These are phyloP conservation scores for Macrolepiota dolichaula DNA, from an alignment of 768 basidiomycete species.

Conservation along the genomic window DNA sequence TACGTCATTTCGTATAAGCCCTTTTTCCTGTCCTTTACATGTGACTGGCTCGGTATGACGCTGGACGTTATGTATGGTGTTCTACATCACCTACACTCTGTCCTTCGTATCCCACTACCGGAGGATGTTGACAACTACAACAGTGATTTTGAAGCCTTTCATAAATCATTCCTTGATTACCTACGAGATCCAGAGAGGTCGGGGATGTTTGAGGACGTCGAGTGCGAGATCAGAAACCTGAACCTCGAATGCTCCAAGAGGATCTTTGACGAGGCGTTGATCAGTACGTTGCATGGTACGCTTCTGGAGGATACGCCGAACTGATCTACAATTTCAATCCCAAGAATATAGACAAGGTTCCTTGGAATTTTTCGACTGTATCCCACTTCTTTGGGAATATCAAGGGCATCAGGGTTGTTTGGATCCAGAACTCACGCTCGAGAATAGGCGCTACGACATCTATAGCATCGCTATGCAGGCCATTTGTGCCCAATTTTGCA, in stretches of 20 bases:
- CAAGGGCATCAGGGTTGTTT: no score
- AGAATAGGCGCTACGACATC: no score
- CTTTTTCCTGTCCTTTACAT: background rate
- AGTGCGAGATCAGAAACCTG: background rate
- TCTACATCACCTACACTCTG: background rate
- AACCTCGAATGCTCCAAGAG: background rate
- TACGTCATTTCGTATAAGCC: background rate
- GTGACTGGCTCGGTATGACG: background rate
- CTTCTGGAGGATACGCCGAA: background rate
- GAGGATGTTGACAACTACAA: background rate
- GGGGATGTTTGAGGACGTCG: background rate
- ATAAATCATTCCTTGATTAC: background rate
- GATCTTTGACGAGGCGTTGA: background rate
- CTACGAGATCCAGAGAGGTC: background rate
- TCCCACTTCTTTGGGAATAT: no score
- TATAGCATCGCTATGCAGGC: no score
- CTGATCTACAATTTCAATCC: background rate
- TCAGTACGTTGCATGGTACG: background rate
- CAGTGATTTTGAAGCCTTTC: background rate
- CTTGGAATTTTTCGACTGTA: background rate
- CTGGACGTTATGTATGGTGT: background rate
- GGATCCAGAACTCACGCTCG: no score
- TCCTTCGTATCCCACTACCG: background rate
- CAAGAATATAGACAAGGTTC: background rate
- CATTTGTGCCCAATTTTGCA: no score